A percentile compares a stretch with the other conserved stretches of the same genome.
phyloP scores from a whole-genome alignment of 176 grass and related monocot species.

The Calamus simplicifolius region DNA sequence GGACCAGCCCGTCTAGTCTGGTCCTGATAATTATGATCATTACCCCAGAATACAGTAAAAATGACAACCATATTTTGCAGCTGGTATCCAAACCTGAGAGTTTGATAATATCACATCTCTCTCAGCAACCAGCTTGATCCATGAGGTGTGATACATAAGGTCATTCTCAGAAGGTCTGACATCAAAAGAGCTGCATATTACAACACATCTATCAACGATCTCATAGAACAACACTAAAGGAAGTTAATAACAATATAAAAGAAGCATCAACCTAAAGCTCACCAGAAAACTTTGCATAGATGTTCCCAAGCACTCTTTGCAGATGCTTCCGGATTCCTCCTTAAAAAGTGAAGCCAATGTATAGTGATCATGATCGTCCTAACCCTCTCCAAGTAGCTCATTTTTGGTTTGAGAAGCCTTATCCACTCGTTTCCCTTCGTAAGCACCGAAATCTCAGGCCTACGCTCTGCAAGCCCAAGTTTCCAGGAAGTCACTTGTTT shows the following conservation, averaged over 20 bases:
- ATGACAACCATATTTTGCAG: too few relatives aligned
- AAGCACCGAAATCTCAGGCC: slow-evolving; percentile 31
- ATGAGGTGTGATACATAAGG: slow-evolving; percentile 42
- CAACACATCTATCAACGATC: slow-evolving; percentile 6
- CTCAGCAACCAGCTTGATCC: slow-evolving; percentile 49
- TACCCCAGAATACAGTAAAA: too few relatives aligned
- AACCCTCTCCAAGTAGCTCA: slow-evolving; percentile 23
- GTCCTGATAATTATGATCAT: too few relatives aligned
- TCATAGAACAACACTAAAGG: slow-evolving; percentile 9
- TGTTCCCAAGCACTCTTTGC: slow-evolving; percentile 62
- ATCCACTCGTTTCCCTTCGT: slow-evolving; percentile 44
- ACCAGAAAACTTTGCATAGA: slow-evolving; percentile 55
- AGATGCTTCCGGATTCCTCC: slow-evolving; percentile 42
- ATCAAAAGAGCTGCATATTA: slow-evolving; percentile 69
- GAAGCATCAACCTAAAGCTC: slow-evolving; percentile 1
- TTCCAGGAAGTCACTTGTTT: slow-evolving; percentile 54
- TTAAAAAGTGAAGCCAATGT: slow-evolving; percentile 65
- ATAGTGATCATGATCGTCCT: slow-evolving; percentile 46
- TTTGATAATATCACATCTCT: slow-evolving; percentile 46
- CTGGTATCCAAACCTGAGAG: slow-evolving; percentile 37
- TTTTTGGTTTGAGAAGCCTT: slow-evolving; percentile 37
- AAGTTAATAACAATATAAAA: slow-evolving; percentile 8
- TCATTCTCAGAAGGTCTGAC: slow-evolving; percentile 52
- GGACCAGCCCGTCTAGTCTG: too few relatives aligned
- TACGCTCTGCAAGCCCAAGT: slow-evolving; percentile 27